Base-by-base conservation (phyloP, 2,329 filamentous ascomycete genomes). In the Aspergillus fructus region DNA sequence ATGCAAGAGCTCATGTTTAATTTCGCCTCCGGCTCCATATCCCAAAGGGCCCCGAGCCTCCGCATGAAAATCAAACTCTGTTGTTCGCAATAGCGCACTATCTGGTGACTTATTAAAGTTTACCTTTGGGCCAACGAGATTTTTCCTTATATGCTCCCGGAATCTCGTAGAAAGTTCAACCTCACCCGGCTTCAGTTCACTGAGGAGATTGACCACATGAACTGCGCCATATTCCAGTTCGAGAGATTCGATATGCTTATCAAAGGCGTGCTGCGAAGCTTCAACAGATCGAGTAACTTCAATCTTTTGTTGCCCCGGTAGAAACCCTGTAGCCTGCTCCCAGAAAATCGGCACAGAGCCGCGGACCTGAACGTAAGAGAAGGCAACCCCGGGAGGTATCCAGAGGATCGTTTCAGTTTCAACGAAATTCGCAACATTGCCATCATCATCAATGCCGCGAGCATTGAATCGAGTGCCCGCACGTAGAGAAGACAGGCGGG, bases 401-500 rank as follows among this genome's bases (percentile, higher is more conserved):
- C 90, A 96, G 69, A 96, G 93, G 41, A 93, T 86, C 0, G 92
- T 96, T 76, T 99, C 94, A 0, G 92, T 94, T 75, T 99, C 94
- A n/a, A 97, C 94, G 74, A 96, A 99, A 74, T 99, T 99, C 59
- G 94, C 93, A 27, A 97, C 94, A 67, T 97, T 91, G 13, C 94
- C 94, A 69, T 97, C 92, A 71, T 99, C 94, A 69, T 99, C 94
- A 62, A 99, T 96, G 40, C 94, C 94, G 64, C 94, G 85, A n/a
- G 93, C 89, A 73, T 97, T 97, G 81, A 97, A 99, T 41, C 94
- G 85, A 15, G 94, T 99, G 21, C 94, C 94, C 17, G 94, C 94
- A 76, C 93, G 86, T 65, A 87, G 84, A 69, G 93, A 97, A 2
- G 94, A 97, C 39, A 97, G 80, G 33, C 94, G 85, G 2, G 94